Base-by-base conservation (phyloP, 192 early-diverging fungal genomes). In the Ambispora gerdemannii region DNA sequence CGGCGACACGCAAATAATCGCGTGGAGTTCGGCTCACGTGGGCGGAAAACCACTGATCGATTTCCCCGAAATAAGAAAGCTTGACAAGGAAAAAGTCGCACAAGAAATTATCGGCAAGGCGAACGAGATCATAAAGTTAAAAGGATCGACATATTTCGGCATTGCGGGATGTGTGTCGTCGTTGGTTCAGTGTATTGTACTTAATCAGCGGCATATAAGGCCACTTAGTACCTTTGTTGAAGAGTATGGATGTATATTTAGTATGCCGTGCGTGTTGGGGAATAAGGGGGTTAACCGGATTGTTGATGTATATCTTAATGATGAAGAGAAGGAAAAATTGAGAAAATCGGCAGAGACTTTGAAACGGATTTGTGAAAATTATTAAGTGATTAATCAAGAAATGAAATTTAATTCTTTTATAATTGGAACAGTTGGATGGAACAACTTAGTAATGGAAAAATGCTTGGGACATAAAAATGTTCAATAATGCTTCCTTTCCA, bases 61-160 rank as follows among this genome's bases (percentile, higher is more conserved):
- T 0, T 88, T 91, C 59, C 85, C 86, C 13, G 79, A 86, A 56
- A 79, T 93, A 63, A 36, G 87, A 66, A 72, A 34, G 6, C 36
- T 90, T 25, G 83, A 92, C 50, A 73, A 75, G 33, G 83, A 86
- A 11, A 38, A 73, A 25, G 73, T 90, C 19, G 81, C 82, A 33
- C 65, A 85, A n/a, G 77, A 85, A 50, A 87, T 93, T 27, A 78
- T 81, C 43, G 81, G 76, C 63, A 93, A 92, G 75, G 93, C 93
- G 0, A 91, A 92, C 64, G 83, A 83, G 51, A 95, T 95, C 70
- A 95, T 95, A 56, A 86, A 90, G 15, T 81, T 90, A 63, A 95
- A 95, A 77, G 93, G 93, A 19, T 87, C 91, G 3, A 92, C 93
- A 0, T 89, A 89, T 79, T 94, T 85, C 73, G 92, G 93, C 35